These are phyloP conservation scores for Phytophthora hibernalis DNA, from an alignment of 352 stramenopile genomes.

Conservation along the genomic window DNA sequence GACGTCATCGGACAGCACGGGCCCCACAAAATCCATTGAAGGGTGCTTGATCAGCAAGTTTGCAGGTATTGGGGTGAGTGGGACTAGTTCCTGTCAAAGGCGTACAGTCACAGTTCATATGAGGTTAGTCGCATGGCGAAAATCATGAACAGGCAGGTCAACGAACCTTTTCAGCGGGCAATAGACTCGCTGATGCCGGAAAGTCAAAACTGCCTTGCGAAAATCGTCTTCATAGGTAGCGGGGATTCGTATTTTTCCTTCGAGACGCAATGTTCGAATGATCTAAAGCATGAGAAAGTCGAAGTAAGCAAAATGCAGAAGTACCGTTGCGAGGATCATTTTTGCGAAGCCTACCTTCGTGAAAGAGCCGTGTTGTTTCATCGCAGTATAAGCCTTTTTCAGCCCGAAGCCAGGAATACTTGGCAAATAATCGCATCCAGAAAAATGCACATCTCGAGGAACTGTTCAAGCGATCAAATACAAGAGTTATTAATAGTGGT, in stretches of 20 bases:
- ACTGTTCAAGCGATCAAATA: constrained; percentile 42
- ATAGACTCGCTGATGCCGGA: constrained; percentile 77
- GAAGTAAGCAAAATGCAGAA: neutral
- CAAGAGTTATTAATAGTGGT: constrained; percentile 7
- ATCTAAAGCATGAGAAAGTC: constrained; percentile 43
- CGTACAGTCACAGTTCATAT: neutral
- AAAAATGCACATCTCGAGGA: constrained; percentile 94
- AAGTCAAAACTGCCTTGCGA: constrained; percentile 64
- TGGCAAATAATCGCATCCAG: constrained; percentile 90
- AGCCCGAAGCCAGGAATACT: constrained; percentile 86
- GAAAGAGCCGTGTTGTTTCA: constrained; percentile 79
- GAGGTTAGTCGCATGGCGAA: neutral
- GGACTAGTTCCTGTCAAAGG: constrained; percentile 61
- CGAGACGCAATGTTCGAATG: constrained; percentile 62
- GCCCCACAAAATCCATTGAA: constrained; percentile 72
- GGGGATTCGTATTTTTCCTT: constrained; percentile 67
- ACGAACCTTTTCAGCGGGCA: constrained; percentile 58
- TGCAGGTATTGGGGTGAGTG: constrained; percentile 61
- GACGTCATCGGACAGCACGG: constrained; percentile 49
- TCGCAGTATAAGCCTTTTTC: constrained; percentile 75
- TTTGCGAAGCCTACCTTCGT: constrained; percentile 49
- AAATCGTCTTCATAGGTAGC: constrained; percentile 72
- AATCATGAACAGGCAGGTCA: neutral
- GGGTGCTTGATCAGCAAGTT: constrained; percentile 37
- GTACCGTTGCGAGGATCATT: neutral